Conservation (phyloP, 78 protist genomes). For the Speleostelium caveatum region DNA sequence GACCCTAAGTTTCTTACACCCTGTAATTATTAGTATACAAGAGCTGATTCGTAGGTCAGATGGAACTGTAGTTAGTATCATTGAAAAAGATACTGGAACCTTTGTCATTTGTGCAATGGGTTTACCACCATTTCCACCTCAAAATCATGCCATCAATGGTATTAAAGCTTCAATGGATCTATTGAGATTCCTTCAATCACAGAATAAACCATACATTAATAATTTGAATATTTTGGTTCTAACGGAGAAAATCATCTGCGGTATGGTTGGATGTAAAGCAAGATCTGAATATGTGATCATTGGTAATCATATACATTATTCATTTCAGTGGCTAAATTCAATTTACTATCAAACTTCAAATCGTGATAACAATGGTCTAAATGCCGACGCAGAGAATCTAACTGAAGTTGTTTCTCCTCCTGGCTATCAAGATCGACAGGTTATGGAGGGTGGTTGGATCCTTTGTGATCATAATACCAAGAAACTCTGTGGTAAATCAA, state of each 20-base stretch:
- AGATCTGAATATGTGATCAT: constrained; percentile 43
- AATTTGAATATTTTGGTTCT: constrained; percentile 31
- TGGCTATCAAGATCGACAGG: too few relatives aligned
- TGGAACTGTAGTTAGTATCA: constrained; percentile 29
- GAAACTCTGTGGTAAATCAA: constrained; percentile 44
- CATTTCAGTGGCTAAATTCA: constrained; percentile 32
- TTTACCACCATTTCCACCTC: constrained; percentile 14
- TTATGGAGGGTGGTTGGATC: constrained; percentile 46
- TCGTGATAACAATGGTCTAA: background rate
- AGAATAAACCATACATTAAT: constrained; percentile 13
- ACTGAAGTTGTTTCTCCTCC: background rate
- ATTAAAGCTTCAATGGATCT: constrained; percentile 44
- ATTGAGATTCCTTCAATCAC: constrained; percentile 11
- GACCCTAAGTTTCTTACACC: constrained; percentile 40
- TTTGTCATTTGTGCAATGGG: constrained; percentile 64
- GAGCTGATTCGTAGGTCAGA: constrained; percentile 15
- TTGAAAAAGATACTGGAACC: constrained; percentile 21
- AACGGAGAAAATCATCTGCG: constrained; percentile 39
- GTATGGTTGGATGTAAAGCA: constrained; percentile 44
- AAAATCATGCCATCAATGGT: constrained; percentile 10
- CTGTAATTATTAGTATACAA: constrained; percentile 23
- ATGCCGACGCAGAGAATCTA: background rate
- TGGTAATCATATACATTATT: constrained; percentile 45
- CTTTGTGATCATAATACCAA: constrained; percentile 41
- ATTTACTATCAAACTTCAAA: constrained; percentile 6